Conservation (phyloP, 2,329 filamentous ascomycete species). For the Plenodomus lindquistii region DNA sequence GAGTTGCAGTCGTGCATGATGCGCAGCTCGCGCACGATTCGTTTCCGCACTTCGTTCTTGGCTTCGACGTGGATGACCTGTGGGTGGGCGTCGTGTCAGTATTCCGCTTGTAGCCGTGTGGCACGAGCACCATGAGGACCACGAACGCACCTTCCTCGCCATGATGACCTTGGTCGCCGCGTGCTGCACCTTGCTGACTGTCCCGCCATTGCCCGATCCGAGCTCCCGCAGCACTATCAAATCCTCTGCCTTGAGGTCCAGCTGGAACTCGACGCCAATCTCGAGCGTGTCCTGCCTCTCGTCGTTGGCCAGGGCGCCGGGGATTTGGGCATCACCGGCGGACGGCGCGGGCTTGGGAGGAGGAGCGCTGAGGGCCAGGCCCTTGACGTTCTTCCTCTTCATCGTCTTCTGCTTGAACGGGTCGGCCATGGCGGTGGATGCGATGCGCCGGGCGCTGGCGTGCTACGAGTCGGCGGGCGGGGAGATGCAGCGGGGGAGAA, state of each 20-base stretch:
- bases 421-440: conserved; percentile 57
- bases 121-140: neutral
- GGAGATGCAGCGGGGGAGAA: conserved; percentile 6
- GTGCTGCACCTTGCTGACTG: conserved; percentile 97
- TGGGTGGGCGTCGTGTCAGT: conserved; percentile 10
- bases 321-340: conserved; percentile 68
- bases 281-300: conserved; percentile 75
- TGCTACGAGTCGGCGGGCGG: conserved; percentile 6
- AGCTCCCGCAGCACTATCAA: conserved; percentile 92
- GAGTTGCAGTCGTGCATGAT: conserved; percentile 99
- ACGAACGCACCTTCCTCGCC: conserved; percentile 88
- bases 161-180: conserved; percentile 93
- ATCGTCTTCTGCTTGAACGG: conserved; percentile 73
- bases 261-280: conserved; percentile 95
- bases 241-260: conserved; percentile 90
- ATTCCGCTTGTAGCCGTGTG: neutral
- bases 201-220: conserved; percentile 94
- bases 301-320: conserved; percentile 62
- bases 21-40: conserved; percentile 94
- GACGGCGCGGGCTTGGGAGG: conserved; percentile 72
- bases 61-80: conserved; percentile 98
- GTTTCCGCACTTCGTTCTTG: conserved; percentile 94
- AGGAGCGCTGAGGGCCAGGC: conserved; percentile 81
- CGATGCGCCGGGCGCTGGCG: conserved; percentile 21
- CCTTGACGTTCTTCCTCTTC: conserved; percentile 99